Evolutionary conservation across 441 rosid genomes (phyloP).

Genomic region (Geranium incanum): DNA sequence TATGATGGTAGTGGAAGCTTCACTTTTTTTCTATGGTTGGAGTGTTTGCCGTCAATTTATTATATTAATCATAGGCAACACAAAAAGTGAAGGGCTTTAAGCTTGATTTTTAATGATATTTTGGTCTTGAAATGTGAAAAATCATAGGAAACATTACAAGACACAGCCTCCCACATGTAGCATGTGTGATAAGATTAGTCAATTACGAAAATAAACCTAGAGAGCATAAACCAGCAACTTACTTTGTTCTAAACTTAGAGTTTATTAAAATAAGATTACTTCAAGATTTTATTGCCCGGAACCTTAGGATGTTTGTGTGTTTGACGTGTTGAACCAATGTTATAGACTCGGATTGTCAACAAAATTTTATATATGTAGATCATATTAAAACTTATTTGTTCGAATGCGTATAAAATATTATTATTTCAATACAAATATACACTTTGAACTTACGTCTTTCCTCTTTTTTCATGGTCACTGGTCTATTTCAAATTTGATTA

Average conservation of each 20-base stretch:
- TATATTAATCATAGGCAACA: slow-evolving; percentile 14
- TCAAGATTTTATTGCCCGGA: slow-evolving; percentile 26
- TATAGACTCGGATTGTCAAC: slow-evolving; percentile 23
- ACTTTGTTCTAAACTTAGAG: slow-evolving; percentile 18
- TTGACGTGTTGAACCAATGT: slow-evolving; percentile 19
- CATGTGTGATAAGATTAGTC: slow-evolving; percentile 52
- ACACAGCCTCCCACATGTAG: slow-evolving; percentile 78
- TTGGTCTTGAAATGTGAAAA: slow-evolving; percentile 22
- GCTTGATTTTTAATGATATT: slow-evolving; percentile 13
- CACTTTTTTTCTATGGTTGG: background rate
- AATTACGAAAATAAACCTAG: slow-evolving; percentile 25
- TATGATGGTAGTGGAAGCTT: background rate
- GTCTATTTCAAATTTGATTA: slow-evolving; percentile 28
- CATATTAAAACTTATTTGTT: no score
- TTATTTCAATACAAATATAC: slow-evolving; percentile 7
- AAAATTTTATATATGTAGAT: slow-evolving; percentile 23
- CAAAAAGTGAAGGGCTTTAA: slow-evolving; percentile 1
- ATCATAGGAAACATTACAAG: slow-evolving; percentile 25
- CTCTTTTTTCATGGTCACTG: slow-evolving; percentile 31
- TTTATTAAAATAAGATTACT: background rate
- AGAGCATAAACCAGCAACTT: slow-evolving; percentile 31
- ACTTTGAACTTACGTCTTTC: slow-evolving; percentile 19
- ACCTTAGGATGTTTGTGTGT: slow-evolving; percentile 38
- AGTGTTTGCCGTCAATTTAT: slow-evolving; percentile 6
- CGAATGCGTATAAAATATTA: no score